A percentile compares a stretch with the other conserved stretches of the same genome.
These are phyloP conservation scores for Staphylotrichum tortipilum DNA, from an alignment of 495 filamentous ascomycete genomes.

Conservation along the genomic window DNA sequence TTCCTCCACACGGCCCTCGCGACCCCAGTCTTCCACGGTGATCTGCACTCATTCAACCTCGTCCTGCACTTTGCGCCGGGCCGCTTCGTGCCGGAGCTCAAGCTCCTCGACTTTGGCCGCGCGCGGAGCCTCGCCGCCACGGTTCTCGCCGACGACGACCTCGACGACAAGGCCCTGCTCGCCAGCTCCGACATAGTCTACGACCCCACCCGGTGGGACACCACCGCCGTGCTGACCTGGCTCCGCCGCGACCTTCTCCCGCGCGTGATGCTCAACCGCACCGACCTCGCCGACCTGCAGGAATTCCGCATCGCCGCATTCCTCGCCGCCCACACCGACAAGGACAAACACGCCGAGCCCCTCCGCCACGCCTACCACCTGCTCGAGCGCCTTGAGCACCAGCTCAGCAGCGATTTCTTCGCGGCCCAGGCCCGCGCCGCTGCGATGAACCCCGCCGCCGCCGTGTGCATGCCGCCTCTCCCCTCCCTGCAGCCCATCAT, in stretches of 20 bases:
- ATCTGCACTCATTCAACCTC: neutral
- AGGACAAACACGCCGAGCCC: neutral
- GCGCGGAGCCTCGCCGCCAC: neutral
- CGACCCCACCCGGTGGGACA: no score
- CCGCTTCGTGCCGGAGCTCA: neutral
- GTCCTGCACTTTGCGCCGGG: neutral
- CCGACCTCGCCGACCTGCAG: no score
- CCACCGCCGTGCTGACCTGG: no score
- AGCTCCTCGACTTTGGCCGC: constrained; percentile 4
- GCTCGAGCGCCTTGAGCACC: no score
- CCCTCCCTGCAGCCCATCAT: neutral
- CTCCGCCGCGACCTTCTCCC: no score
- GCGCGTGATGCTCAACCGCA: no score
- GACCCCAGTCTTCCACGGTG: neutral
- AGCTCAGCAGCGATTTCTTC: neutral
- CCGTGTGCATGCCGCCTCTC: neutral
- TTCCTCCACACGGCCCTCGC: neutral
- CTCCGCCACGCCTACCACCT: neutral
- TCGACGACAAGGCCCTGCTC: no score
- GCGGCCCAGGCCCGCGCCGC: no score
- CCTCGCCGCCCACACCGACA: neutral
- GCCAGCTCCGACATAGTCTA: neutral
- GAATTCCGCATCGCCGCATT: no score
- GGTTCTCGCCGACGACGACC: neutral
- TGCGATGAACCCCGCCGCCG: no score